Conservation (phyloP, 225 moss, liverwort and hornwort species). For the Climacium dendroides region DNA sequence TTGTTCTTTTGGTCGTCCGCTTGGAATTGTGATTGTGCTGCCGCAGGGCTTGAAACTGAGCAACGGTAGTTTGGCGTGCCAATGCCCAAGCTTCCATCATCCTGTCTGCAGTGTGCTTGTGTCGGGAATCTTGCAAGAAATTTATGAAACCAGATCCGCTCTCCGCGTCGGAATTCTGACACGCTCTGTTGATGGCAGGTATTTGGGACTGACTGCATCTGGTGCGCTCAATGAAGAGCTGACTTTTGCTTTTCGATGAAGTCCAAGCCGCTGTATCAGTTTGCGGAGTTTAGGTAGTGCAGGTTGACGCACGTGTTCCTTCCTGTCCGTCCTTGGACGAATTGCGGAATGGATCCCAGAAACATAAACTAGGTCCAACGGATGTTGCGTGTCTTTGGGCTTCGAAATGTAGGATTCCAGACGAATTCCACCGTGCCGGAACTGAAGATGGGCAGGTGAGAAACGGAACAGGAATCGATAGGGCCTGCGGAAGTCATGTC, state of each 20-base stretch:
- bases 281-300: background rate
- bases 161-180: background rate
- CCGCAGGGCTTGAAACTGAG: background rate
- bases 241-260: background rate
- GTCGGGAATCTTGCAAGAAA: background rate
- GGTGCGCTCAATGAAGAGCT: background rate
- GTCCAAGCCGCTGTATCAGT: background rate
- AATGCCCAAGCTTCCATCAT: background rate
- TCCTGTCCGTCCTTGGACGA: background rate
- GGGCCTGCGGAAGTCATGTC: background rate
- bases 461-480: background rate
- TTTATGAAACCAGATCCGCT: background rate
- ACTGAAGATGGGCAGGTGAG: background rate
- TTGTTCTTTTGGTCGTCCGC: background rate
- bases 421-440: background rate
- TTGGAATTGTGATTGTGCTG: background rate
- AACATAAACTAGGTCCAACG: background rate
- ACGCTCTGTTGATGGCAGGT: constrained; percentile 3
- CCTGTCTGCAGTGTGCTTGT: background rate
- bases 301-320: background rate
- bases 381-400: background rate
- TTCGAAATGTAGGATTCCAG: background rate
- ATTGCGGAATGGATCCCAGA: background rate
- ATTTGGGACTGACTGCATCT: background rate
- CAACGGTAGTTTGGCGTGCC: background rate